Evolutionary conservation across 192 early-diverging fungal species (phyloP).

Genomic region (Podila clonocystis): DNA sequence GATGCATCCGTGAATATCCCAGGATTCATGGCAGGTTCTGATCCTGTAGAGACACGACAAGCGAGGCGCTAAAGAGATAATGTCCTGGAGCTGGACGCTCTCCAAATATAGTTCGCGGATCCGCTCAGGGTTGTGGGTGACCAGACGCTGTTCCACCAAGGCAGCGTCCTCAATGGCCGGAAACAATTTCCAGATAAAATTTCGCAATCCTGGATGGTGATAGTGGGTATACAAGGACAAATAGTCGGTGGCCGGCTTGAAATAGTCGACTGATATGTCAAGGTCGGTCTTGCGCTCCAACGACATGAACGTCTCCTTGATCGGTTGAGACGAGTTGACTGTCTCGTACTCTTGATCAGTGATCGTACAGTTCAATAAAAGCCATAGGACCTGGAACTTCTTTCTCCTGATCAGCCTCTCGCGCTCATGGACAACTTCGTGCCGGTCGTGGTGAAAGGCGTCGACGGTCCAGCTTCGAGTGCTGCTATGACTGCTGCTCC

Average conservation of each 20-base stretch:
- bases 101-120: conserved; percentile 44
- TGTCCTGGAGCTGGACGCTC: conserved; percentile 38
- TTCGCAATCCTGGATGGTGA: conserved; percentile 29
- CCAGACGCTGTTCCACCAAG: conserved; percentile 27
- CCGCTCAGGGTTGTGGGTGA: conserved; percentile 31
- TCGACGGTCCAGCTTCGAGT: conserved; percentile 33
- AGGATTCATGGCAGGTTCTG: conserved; percentile 33
- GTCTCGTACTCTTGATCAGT: conserved; percentile 22
- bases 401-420: conserved; percentile 39
- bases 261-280: conserved; percentile 21
- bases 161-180: conserved; percentile 18
- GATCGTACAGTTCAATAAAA: conserved; percentile 41
- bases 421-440: conserved; percentile 28
- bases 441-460: conserved; percentile 27
- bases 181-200: conserved; percentile 35
- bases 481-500: conserved; percentile 50
- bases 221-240: conserved; percentile 34
- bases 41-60: conserved; percentile 21
- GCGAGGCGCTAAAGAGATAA: conserved; percentile 13
- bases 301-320: conserved; percentile 7
- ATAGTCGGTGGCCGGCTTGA: conserved; percentile 33
- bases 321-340: not conserved
- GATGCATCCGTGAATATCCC: conserved; percentile 33
- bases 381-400: conserved; percentile 43
- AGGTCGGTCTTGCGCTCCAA: conserved; percentile 4